Conservation (phyloP, 2,329 filamentous ascomycete species). For the Fusarium brachygibbosum region DNA sequence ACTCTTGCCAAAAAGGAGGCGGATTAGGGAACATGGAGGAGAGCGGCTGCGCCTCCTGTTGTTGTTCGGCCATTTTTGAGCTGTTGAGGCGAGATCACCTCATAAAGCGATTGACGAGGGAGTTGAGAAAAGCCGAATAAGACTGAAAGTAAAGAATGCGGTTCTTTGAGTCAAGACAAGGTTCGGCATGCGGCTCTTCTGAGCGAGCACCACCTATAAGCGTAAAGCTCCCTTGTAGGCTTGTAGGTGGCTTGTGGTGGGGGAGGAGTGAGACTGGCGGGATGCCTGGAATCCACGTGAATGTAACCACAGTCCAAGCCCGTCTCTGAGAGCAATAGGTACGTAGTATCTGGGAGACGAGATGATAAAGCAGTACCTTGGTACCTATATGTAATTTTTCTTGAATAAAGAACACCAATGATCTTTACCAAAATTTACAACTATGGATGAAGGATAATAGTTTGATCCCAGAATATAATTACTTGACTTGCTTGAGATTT, state of each 20-base stretch:
- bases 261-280: slow-evolving; percentile 35
- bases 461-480: too few relatives aligned
- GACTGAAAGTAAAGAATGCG: slow-evolving; percentile 1
- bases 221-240: slow-evolving; percentile 4
- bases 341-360: neutral
- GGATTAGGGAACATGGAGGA: slow-evolving; percentile 85
- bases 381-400: neutral
- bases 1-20: slow-evolving; percentile 90
- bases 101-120: slow-evolving; percentile 9
- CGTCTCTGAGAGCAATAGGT: neutral
- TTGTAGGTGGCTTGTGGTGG: slow-evolving; percentile 20
- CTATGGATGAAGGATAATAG: neutral
- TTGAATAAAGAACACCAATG: neutral
- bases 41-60: slow-evolving; percentile 62
- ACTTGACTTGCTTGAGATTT: slow-evolving; percentile 21
- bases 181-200: slow-evolving; percentile 16
- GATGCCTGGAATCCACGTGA: slow-evolving; percentile 34
- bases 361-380: neutral
- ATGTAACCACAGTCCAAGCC: slow-evolving; percentile 27
- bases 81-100: slow-evolving; percentile 27
- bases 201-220: slow-evolving; percentile 4
- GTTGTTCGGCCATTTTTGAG: slow-evolving; percentile 69
- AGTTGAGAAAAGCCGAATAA: neutral
- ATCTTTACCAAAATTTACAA: neutral
- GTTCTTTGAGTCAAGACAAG: slow-evolving; percentile 5